These are phyloP conservation scores for Raddia distichophylla DNA, from an alignment of 176 grass and related monocot species.

Conservation along the genomic window DNA sequence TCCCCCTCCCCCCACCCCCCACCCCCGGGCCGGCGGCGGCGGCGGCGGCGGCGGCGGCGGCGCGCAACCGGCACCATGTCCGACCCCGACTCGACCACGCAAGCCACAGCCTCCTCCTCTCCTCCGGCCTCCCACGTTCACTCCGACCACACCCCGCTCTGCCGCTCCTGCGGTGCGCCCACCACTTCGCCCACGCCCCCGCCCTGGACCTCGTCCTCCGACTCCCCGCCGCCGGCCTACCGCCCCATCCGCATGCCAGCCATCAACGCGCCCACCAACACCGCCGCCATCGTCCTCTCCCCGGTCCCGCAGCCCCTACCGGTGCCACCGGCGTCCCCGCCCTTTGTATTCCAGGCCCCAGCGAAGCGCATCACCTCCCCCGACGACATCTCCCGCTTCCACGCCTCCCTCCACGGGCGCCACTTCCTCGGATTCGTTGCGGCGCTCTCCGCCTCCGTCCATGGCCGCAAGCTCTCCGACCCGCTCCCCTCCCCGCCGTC, in stretches of 20 bases:
- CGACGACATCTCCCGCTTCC: constrained; percentile 72
- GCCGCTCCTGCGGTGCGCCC: constrained; percentile 53
- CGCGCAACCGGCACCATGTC: constrained; percentile 48
- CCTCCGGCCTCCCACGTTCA: constrained; percentile 14
- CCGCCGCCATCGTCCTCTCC: constrained; percentile 70
- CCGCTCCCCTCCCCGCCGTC: constrained; percentile 53
- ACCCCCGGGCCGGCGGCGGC: too few species aligned
- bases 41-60: too few species aligned
- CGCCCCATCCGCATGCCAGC: constrained; percentile 86
- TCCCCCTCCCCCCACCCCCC: constrained; percentile 1
- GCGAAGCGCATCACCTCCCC: constrained; percentile 63
- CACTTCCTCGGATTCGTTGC: constrained; percentile 86
- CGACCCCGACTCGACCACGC: constrained; percentile 40
- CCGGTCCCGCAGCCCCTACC: constrained; percentile 76
- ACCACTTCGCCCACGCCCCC: constrained; percentile 44
- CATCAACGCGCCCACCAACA: constrained; percentile 85
- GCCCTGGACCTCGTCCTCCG: constrained; percentile 56
- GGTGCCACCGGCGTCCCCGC: constrained; percentile 45
- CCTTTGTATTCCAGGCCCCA: constrained; percentile 58
- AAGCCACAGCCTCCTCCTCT: constrained; percentile 10
- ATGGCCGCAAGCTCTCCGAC: constrained; percentile 78
- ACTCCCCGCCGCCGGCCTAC: constrained; percentile 87
- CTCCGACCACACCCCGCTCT: constrained; percentile 37
- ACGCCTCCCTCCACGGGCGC: constrained; percentile 64
- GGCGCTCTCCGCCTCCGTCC: constrained; percentile 71